Base-by-base conservation (phyloP, 495 filamentous ascomycete species). In the Hypoxylon trugodes region DNA sequence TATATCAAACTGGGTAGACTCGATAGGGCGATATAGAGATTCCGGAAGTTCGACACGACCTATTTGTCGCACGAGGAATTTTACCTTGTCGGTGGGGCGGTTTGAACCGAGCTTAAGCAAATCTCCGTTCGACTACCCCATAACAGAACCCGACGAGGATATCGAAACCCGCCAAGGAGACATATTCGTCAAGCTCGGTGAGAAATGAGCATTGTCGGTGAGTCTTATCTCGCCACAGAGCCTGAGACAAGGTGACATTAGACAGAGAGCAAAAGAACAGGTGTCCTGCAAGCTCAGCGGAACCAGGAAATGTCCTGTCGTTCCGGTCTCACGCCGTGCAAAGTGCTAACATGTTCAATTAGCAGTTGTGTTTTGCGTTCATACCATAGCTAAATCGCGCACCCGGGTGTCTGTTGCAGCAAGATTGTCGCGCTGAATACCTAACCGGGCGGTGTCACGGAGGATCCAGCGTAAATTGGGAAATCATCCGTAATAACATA, bases 201-300 rank as follows among this genome's bases (percentile, higher is more conserved):
- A 26, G 13, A 42, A 50, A 45, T 24, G 15, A 13, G 16, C 8
- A 6, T 26, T 21, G 9, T 51, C 22, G 25, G 30, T 8, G 36
- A 45, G 19, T 19, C 7, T 16, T 38, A 21, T 16, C 35, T 24
- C 36, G 26, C 45, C 45, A 30, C 28, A 13, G 10, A 21, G 25
- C 30, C 19, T 18, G 19, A 16, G 19, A 19, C 15, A 15, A 53
- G 52, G 57, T 43, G 53, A 61, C 64, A 22, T 67, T 52, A 52
- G 55, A 45, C 57, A 30, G 12, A 40, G 33, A 18, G 40, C 56
- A 57, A 28, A 36, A 32, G 35, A 37, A 36, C 10, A 42, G 28
- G 16, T 43, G 21, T 52, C 40, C 25, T 37, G 18, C 21, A 26
- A 13, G 35, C 19, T 40, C 49, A 28, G 51, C 48, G 38, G 53